These are phyloP conservation scores for Amanita thiersii DNA, from an alignment of 768 basidiomycete genomes.

Conservation along the genomic window DNA sequence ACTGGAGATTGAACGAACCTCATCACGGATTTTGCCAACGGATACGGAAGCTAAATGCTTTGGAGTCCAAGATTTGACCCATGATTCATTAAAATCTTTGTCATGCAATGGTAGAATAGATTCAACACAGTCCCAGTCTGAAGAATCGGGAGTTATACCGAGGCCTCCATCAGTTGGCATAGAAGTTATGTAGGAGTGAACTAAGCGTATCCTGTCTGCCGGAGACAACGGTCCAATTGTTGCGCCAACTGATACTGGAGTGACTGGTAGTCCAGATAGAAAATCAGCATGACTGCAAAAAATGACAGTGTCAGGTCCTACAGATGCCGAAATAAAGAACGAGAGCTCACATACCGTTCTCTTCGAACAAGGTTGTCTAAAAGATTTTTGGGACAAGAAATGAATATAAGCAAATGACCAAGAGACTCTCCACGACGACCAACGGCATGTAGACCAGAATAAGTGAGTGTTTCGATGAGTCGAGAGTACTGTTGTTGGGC, in stretches of 20 bases:
- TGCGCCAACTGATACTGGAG: constrained; percentile 34
- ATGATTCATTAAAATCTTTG: constrained; percentile 66
- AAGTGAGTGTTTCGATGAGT: constrained; percentile 52
- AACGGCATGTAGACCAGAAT: constrained; percentile 60
- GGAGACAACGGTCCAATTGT: constrained; percentile 45
- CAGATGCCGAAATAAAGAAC: neutral
- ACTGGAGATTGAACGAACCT: constrained; percentile 34
- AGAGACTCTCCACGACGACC: constrained; percentile 71
- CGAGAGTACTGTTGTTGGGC: constrained; percentile 63
- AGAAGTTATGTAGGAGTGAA: constrained; percentile 65
- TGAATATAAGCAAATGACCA: constrained; percentile 70
- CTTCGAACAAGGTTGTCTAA: constrained; percentile 59
- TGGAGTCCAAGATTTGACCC: constrained; percentile 72
- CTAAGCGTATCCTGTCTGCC: constrained; percentile 75
- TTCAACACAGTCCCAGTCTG: constrained; percentile 75
- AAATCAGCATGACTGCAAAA: constrained; percentile 62
- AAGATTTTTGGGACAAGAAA: constrained; percentile 56
- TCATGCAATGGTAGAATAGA: constrained; percentile 83
- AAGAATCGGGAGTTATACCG: constrained; percentile 64
- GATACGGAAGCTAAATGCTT: constrained; percentile 54
- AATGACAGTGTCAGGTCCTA: neutral
- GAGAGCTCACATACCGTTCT: constrained; percentile 52
- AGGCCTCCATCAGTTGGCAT: constrained; percentile 73
- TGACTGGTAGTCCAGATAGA: constrained; percentile 62
- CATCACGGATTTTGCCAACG: constrained; percentile 63